Base-by-base conservation (phyloP, 768 basidiomycete species). In the Phaeotremella skinneri region DNA sequence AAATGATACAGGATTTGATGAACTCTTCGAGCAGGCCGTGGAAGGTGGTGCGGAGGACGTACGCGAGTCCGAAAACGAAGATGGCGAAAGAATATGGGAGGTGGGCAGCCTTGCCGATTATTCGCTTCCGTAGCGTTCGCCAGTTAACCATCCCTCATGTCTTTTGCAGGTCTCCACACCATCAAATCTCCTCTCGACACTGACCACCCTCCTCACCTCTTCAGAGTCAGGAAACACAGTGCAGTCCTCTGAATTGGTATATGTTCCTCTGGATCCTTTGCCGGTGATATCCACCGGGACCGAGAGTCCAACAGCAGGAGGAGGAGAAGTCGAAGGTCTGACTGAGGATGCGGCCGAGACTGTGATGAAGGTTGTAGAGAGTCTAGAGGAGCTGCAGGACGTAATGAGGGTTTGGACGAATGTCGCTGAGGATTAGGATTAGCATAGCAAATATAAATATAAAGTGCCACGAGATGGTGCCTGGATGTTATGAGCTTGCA, bases 11-110 rank as follows among this genome's bases (percentile, higher is more conserved):
- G 39, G 31, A 7, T 76, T 66, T 49, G 75, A 76, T n/a, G 61
- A 66, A 13, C 52, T 76, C 11, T 76, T 74, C 51, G 75, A 76
- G 13, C 39, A 72, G 4, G 71, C 67, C 9, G 57, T 73, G 2
- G 75, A 76, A 27, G 64, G 49, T 29, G 75, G 75, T 4, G 75
- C 75, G 21, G 73, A 76, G 50, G 75, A 76, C 60, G 75, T 76
- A 2, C 59, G 61, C 50, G 61, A 71, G 27, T 45, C 62, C 0
- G 57, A 59, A 25, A 50, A 58, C 14, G 70, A 72, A 9, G 62
- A 68, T 2, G 68, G 58, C 2, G 64, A 43, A 4, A 4, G 41
- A 6, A 53, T 59, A 29, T 72, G 29, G 23, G 72, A 73, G 68
- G 70, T 66, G 51, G 41, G 62, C 59, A 34, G 16, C 37, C 39